Percentiles rank a stretch among this genome's conserved stretches.
These are phyloP conservation scores for Kwoniella mangroviensis DNA, from an alignment of 768 basidiomycete species.

Conservation along the genomic window DNA sequence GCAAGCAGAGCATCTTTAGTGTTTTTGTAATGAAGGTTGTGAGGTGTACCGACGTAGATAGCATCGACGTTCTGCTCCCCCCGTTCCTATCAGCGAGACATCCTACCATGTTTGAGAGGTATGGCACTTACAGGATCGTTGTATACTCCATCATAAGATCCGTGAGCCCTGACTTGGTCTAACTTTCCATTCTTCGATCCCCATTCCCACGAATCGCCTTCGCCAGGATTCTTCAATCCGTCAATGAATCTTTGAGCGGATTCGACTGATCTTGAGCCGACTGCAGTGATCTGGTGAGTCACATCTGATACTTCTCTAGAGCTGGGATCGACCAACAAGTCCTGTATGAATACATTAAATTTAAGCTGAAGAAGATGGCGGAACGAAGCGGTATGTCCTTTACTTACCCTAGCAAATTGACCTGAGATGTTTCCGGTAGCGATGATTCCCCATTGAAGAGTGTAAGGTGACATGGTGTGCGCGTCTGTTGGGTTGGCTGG, in stretches of 20 bases:
- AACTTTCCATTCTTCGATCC: conserved; percentile 39
- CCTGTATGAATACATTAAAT: conserved; percentile 61
- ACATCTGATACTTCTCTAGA: conserved; percentile 59
- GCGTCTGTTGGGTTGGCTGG: background rate
- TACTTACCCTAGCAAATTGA: conserved; percentile 68
- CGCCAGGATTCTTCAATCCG: conserved; percentile 60
- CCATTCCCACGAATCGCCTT: conserved; percentile 31
- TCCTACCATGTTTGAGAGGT: background rate
- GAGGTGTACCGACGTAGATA: conserved; percentile 83
- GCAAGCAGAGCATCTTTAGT: conserved; percentile 75
- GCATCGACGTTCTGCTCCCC: conserved; percentile 67
- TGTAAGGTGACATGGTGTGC: conserved; percentile 18
- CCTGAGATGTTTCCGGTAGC: conserved; percentile 77
- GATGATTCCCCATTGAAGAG: conserved; percentile 81
- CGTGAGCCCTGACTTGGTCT: conserved; percentile 68
- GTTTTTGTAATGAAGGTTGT: conserved; percentile 79
- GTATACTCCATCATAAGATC: conserved; percentile 75
- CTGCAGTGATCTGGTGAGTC: conserved; percentile 61
- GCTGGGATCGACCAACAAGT: conserved; percentile 74
- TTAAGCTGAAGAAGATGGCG: background rate
- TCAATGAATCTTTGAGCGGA: conserved; percentile 75
- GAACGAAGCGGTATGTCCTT: background rate
- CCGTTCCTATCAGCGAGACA: too few relatives aligned
- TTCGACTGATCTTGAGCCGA: conserved; percentile 73
- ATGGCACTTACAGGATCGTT: conserved; percentile 65